Base-by-base conservation (phyloP, 2,329 filamentous ascomycete genomes). In the Fonsecaea pugnacius region DNA sequence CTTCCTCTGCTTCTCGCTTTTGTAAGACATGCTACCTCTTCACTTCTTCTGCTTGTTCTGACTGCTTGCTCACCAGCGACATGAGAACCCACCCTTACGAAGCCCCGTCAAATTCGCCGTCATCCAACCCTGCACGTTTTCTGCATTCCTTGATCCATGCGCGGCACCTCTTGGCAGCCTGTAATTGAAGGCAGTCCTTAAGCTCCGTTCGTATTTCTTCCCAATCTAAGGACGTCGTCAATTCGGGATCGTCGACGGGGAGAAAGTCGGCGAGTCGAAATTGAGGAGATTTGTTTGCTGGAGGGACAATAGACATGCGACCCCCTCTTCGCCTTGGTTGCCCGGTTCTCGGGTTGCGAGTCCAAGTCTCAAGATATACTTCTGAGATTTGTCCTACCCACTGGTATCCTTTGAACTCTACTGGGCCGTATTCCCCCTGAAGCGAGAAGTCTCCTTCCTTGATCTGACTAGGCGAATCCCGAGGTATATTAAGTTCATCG, bases 181-280 rank as follows among this genome's bases (percentile, higher is more conserved):
- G 16, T 10, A 33, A 30, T 60, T 21, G 57, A 52, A 60, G 27
- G 46, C 32, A 6, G 27, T 7, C 9, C 46, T 53, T 60, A 4
- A 60, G 32, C 40, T 36, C 4, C 32, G 46, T 51, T 53, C 46
- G 57, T 46, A 60, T 8, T 36, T 38, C 46, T 46, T 60, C 46
- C 57, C 57, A 60, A 30, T 53, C 18, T n/a, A 52, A 53, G 57
- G n/a, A 40, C 36, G 57, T 60, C 57, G 24, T 53, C n/a, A n/a
- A n/a, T 60, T 53, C 46, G 52, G 46, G 30, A 16, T 60, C 27
- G 46, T 60, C 32, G 8, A 51, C 30, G 36, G 6, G 18, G 27
- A 60, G 46, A 60, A 60, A 52, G 40, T 60, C 57, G 16, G 46
- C 32, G 40, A 60, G 57, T 38, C 52, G 30, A n/a, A 60, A 52